Evolutionary conservation across 2,329 filamentous ascomycete genomes (phyloP).

Genomic region (Stachybotrys echinatus): DNA sequence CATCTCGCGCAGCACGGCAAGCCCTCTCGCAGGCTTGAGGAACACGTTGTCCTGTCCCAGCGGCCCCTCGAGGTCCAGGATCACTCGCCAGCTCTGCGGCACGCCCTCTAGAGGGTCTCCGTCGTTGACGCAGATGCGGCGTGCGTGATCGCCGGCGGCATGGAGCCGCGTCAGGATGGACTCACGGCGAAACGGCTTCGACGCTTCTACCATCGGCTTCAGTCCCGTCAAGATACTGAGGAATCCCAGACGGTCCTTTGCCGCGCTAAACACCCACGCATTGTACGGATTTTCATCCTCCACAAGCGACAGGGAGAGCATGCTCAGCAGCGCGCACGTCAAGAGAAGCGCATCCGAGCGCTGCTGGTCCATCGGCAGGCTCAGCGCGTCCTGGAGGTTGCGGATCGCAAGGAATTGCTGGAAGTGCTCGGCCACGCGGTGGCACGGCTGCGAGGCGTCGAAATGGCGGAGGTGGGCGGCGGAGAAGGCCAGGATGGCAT

Average conservation of each 20-base stretch:
- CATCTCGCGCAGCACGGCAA: conserved; percentile 6
- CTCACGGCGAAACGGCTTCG: conserved; percentile 9
- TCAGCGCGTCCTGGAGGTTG: conserved; percentile 13
- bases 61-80: conserved; percentile 3
- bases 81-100: conserved; percentile 6
- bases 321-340: conserved; percentile 15
- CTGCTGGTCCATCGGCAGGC: conserved; percentile 9
- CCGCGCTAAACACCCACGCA: conserved; percentile 14
- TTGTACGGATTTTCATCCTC: conserved; percentile 7
- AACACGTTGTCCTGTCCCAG: neutral
- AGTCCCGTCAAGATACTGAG: conserved; percentile 16
- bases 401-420: conserved; percentile 14
- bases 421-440: conserved; percentile 14
- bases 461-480: conserved; percentile 15
- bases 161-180: conserved; percentile 11
- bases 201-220: conserved; percentile 12
- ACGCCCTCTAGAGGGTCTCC: conserved; percentile 5
- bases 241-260: conserved; percentile 12
- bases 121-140: conserved; percentile 6
- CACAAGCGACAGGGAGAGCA: conserved; percentile 13
- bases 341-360: conserved; percentile 16
- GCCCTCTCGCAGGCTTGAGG: conserved; percentile 8
- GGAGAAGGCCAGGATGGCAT: conserved; percentile 15
- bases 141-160: conserved; percentile 9
- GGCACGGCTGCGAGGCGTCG: neutral